These are phyloP conservation scores for Acer negundo DNA, from an alignment of 345 rosid species.

Conservation along the genomic window DNA sequence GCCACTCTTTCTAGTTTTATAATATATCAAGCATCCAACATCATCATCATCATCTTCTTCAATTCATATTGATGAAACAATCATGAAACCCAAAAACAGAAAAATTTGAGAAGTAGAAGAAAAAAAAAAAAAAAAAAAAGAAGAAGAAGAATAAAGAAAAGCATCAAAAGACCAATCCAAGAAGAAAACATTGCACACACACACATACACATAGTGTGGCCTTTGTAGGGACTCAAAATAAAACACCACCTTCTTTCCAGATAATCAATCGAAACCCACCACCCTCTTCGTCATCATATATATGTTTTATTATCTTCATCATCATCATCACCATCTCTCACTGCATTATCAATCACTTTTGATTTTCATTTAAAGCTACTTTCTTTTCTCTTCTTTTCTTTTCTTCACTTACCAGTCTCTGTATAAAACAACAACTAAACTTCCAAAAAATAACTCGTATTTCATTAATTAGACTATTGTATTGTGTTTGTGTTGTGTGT, in stretches of 20 bases:
- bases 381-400: too few relatives aligned
- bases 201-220: background rate
- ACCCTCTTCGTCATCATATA: background rate
- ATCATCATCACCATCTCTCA: background rate
- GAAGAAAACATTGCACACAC: background rate
- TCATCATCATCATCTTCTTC: too few relatives aligned
- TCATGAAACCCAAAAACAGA: too few relatives aligned
- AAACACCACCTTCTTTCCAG: conserved; percentile 9
- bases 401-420: too few relatives aligned
- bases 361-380: background rate
- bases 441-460: too few relatives aligned
- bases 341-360: background rate
- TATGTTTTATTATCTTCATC: background rate
- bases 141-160: background rate
- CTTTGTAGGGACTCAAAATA: conserved; percentile 7
- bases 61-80: too few relatives aligned
- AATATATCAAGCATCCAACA: too few relatives aligned
- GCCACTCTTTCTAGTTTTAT: too few relatives aligned
- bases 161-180: background rate
- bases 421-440: background rate
- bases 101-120: too few relatives aligned
- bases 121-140: too few relatives aligned
- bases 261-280: background rate
- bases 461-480: too few relatives aligned
- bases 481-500: too few relatives aligned